A percentile compares a stretch with the other conserved stretches of the same genome.
Evolutionary conservation across 2,329 filamentous ascomycete genomes (phyloP).

Genomic region (Sordariomycetes sp.): DNA sequence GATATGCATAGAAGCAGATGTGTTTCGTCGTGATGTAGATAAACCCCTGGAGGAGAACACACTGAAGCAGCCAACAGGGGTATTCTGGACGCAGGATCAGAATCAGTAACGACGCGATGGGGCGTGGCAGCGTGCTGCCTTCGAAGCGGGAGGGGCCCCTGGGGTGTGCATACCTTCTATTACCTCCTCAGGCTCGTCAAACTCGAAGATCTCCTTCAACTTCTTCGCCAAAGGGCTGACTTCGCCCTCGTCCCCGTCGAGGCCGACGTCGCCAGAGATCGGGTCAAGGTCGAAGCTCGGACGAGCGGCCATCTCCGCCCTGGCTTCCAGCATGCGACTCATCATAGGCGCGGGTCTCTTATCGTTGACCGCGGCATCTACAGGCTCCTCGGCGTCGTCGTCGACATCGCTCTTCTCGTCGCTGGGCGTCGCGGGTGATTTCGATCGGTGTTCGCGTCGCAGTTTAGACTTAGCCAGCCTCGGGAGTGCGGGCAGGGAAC

Average conservation of each 20-base stretch:
- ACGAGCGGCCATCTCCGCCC: conserved; percentile 49
- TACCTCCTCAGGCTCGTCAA: conserved; percentile 72
- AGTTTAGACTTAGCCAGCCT: conserved; percentile 29
- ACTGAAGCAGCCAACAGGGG: conserved; percentile 87
- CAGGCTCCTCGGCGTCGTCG: conserved; percentile 6
- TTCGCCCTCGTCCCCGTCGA: conserved; percentile 19
- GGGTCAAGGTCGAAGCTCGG: conserved; percentile 46
- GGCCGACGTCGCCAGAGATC: conserved; percentile 26
- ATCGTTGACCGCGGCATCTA: conserved; percentile 15
- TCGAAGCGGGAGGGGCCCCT: neutral
- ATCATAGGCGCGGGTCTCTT: conserved; percentile 58
- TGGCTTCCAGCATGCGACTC: conserved; percentile 67
- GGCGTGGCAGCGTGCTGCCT: neutral
- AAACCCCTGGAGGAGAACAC: conserved; percentile 83
- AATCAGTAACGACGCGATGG: neutral
- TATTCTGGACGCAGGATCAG: conserved; percentile 50
- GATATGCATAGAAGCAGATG: conserved; percentile 93
- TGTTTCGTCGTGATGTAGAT: conserved; percentile 92
- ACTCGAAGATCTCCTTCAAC: conserved; percentile 77
- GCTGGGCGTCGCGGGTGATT: conserved; percentile 6
- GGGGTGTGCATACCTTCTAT: conserved; percentile 51
- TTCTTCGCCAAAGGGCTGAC: conserved; percentile 53
- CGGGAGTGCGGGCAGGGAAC: conserved; percentile 52
- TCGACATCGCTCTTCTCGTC: conserved; percentile 2
- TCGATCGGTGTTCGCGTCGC: conserved; percentile 13